Evolutionary conservation across 768 basidiomycete species (phyloP), one percentile per base, ranked within the genome.

Genomic region (Inosperma sp.): DNA sequence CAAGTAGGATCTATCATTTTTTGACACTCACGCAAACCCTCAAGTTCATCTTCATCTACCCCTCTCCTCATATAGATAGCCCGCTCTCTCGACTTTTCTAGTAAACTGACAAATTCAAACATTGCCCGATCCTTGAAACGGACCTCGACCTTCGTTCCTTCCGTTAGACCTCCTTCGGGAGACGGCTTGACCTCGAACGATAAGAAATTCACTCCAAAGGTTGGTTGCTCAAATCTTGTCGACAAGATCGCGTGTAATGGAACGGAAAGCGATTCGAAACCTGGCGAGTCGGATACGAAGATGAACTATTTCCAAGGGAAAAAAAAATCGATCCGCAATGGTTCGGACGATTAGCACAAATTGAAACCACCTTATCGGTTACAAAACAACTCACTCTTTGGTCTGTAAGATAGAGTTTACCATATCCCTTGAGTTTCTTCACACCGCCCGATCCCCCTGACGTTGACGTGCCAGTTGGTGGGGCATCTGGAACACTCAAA

Each of bases 61-160:
- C 82, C 81, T 40, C 85, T 71, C 62, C 73, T 82, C 87, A 88
- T 88, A 58, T 83, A 87, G 44, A 88, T 79, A 13, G 81, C 81
- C 40, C 78, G 71, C 68, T 90, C 87, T 44, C 88, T 77, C 27
- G 85, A 80, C 73, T 90, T 90, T 69, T 88, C 86, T 46, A 92
- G 66, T 21, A 80, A 64, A 41, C 77, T 79, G 30, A 84, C 80
- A 58, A 92, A 92, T 62, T 81, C 74, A 59, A 88, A 88, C 72
- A 89, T 80, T 10, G 80, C 77, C 36, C 76, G 72, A 61, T 86
- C 76, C 62, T 76, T 79, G 63, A 87, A 77, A 49, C 87, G 78
- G 33, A 90, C 68, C 65, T 89, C 86, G 3, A 76, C 78, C 45
- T 65, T 76, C 12, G 85, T 84, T 2, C 84, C 85, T 2, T 76